Percentiles rank a stretch among this genome's conserved stretches.
Conservation (phyloP, 2,329 filamentous ascomycete genomes). For the Lachnellula subtilissima region DNA sequence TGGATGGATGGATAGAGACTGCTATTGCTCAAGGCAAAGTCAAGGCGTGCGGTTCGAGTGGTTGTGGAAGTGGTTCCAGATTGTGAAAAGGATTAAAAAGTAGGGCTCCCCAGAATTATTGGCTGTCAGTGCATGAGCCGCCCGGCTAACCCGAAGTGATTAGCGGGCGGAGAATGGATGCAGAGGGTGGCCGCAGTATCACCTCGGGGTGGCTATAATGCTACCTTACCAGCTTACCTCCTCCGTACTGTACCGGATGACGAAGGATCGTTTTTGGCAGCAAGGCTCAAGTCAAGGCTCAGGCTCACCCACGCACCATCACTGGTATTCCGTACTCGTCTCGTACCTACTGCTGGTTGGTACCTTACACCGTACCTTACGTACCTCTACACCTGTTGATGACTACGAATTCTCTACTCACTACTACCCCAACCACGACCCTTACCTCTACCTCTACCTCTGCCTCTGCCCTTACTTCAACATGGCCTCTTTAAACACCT, state of each 20-base stretch:
- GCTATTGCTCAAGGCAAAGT: background rate
- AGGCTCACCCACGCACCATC: too few species aligned
- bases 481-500: conserved; percentile 79
- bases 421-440: background rate
- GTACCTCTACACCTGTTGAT: background rate
- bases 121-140: too few species aligned
- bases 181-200: background rate
- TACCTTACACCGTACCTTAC: background rate
- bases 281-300: too few species aligned
- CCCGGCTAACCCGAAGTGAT: background rate
- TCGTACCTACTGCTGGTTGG: too few species aligned
- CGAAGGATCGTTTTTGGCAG: too few species aligned
- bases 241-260: too few species aligned
- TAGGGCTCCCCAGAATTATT: too few species aligned
- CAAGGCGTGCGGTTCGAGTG: background rate
- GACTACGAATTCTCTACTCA: conserved; percentile 1
- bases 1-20: conserved; percentile 1
- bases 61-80: background rate
- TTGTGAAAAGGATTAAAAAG: too few species aligned
- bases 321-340: too few species aligned
- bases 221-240: too few species aligned
- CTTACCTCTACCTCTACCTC: background rate
- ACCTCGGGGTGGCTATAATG: too few species aligned
- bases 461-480: conserved; percentile 3
- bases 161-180: background rate